Evolutionary conservation across 352 stramenopile genomes (phyloP), one percentile per base, ranked within the genome.

Genomic region (Phytopythium boreale): DNA sequence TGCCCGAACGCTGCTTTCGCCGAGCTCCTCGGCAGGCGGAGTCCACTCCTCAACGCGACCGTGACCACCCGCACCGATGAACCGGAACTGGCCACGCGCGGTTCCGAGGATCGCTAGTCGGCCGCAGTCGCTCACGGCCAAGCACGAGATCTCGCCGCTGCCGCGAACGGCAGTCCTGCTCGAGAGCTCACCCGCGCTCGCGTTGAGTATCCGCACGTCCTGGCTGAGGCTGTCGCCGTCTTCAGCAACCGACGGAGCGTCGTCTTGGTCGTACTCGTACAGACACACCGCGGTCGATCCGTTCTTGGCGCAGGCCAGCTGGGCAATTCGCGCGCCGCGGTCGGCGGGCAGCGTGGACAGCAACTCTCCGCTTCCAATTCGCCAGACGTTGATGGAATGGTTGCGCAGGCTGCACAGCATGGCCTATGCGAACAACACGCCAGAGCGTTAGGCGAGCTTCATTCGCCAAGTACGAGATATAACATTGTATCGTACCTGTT

Each of bases 31-130:
- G 0, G 49, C 62, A 7, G 49, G 60, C 27, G 60, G 66, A 47
- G 66, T 74, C 43, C 71, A 82, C 22, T 62, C 61, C 29, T 78
- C 56, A 64, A 77, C 70, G 43, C 62, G 69, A 60, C 72, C 60
- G 14, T 63, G 61, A 11, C 43, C 60, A 17, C 69, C 70, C 19
- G 77, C 66, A 36, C 75, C 64, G 39, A 81, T 73, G 36, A 81
- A 75, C 31, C 78, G 68, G 37, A 81, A 66, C 22, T 75, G 51
- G 8, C 71, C 74, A 3, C 55, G 66, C 46, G 46, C 37, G 22
- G 63, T 77, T 43, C 68, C 74, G 27, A 65, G 66, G 24, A 75
- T 74, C 20, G 74, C 43, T 10, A 79, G 55, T n/a, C 71, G 44
- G 5, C 71, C 74, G 49, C 44, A 29, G 50, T 75, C 74, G 47